phyloP scores from a whole-genome alignment of 2,329 filamentous ascomycete species.

The Cyphellophora attinorum region DNA sequence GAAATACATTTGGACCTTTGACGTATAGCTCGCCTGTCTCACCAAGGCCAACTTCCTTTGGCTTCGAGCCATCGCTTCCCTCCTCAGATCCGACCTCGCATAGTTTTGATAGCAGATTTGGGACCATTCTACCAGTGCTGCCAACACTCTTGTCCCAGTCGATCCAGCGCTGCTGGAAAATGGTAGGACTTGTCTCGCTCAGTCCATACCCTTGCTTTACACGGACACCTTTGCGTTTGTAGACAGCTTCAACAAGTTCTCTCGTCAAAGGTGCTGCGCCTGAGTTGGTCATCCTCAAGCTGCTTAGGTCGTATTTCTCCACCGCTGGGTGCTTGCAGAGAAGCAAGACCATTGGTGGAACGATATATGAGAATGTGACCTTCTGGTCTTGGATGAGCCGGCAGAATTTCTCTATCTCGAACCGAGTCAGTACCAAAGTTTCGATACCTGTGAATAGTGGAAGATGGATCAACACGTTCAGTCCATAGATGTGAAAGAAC shows the following conservation, averaged over 20 bases:
- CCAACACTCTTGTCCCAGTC: conserved; percentile 71
- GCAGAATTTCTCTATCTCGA: conserved; percentile 74
- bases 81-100: conserved; percentile 54
- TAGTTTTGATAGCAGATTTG: conserved; percentile 74
- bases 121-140: conserved; percentile 65
- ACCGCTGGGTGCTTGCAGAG: conserved; percentile 72
- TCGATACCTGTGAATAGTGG: conserved; percentile 56
- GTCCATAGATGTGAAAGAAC: conserved; percentile 85
- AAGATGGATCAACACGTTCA: conserved; percentile 64
- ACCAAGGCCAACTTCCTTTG: conserved; percentile 50
- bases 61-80: conserved; percentile 34
- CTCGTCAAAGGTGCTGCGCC: conserved; percentile 76
- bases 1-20: conserved; percentile 55
- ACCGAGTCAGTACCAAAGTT: conserved; percentile 65
- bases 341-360: conserved; percentile 72
- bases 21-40: conserved; percentile 61
- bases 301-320: conserved; percentile 69
- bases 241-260: conserved; percentile 69
- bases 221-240: conserved; percentile 62
- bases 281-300: conserved; percentile 73
- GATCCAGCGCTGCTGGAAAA: conserved; percentile 62
- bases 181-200: conserved; percentile 74
- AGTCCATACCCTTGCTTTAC: conserved; percentile 92
- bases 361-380: conserved; percentile 71
- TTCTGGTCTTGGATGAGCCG: conserved; percentile 62